Evolutionary conservation across 176 grass and related monocot species (phyloP).

Genomic region (Neostapfia colusana): DNA sequence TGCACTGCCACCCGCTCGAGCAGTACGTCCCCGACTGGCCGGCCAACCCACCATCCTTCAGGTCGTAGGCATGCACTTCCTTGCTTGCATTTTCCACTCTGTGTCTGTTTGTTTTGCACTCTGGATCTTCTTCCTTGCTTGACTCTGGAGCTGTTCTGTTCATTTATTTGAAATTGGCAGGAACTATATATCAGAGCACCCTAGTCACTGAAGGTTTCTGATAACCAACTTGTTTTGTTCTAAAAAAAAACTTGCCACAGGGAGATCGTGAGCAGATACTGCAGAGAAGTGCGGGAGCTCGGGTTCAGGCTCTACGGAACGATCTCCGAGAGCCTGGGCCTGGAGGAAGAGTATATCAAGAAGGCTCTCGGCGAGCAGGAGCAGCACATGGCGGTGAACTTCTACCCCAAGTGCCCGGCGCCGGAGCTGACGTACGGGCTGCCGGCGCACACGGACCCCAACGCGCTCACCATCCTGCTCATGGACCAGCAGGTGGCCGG

Average conservation of each 20-base stretch:
- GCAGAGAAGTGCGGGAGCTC: conserved; percentile 49
- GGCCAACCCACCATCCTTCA: conserved; percentile 53
- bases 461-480: conserved; percentile 84
- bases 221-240: not conserved
- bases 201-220: not conserved
- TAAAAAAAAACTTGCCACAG: conserved; percentile 11
- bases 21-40: conserved; percentile 73
- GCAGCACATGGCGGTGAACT: conserved; percentile 90
- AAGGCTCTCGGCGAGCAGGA: conserved; percentile 69
- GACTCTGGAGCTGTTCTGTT: too few species aligned
- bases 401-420: conserved; percentile 81
- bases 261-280: conserved; percentile 66
- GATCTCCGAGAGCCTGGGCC: conserved; percentile 68
- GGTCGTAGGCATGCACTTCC: conserved; percentile 41
- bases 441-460: conserved; percentile 82
- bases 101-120: not conserved
- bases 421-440: conserved; percentile 82
- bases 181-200: too few species aligned
- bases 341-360: conserved; percentile 50
- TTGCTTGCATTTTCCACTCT: too few species aligned
- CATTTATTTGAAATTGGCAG: too few species aligned
- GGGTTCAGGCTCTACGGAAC: conserved; percentile 53
- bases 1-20: conserved; percentile 85
- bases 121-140: not conserved
- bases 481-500: conserved; percentile 71